A percentile compares a stretch with the other conserved stretches of the same genome.
Conservation (phyloP, 352 stramenopile species). For the Phytophthora constricta region DNA sequence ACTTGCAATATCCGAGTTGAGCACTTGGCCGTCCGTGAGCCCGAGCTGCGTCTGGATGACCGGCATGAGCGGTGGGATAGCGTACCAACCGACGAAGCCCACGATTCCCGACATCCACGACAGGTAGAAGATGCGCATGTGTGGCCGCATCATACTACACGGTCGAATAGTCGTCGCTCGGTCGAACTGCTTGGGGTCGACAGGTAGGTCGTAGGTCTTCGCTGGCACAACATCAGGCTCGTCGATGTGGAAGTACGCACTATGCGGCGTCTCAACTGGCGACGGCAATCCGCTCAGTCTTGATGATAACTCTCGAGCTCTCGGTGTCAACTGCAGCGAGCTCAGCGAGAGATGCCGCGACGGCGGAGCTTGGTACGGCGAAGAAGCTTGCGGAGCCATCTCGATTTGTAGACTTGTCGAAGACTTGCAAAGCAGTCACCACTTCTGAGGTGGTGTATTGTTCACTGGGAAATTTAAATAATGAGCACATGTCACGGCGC, state of each 20-base stretch:
- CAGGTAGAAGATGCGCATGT: slow-evolving; percentile 96
- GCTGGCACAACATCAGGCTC: slow-evolving; percentile 26
- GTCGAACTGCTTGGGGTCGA: slow-evolving; percentile 68
- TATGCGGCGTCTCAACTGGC: slow-evolving; percentile 26
- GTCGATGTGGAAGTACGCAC: slow-evolving; percentile 30
- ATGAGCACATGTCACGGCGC: slow-evolving; percentile 16
- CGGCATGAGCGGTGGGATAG: slow-evolving; percentile 93
- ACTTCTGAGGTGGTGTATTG: too few species aligned
- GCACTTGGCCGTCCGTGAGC: slow-evolving; percentile 88
- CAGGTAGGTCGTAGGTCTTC: slow-evolving; percentile 53
- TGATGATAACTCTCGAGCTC: slow-evolving; percentile 26
- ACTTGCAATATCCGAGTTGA: slow-evolving; percentile 93
- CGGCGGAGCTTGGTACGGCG: slow-evolving; percentile 8
- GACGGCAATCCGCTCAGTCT: slow-evolving; percentile 23
- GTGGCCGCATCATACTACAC: slow-evolving; percentile 82
- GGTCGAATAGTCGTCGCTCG: slow-evolving; percentile 81
- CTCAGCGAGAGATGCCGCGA: slow-evolving; percentile 26
- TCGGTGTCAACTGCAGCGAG: slow-evolving; percentile 34
- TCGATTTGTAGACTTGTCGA: background rate
- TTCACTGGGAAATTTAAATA: slow-evolving; percentile 21
- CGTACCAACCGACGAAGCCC: slow-evolving; percentile 96
- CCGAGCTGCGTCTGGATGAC: slow-evolving; percentile 89
- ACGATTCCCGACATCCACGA: slow-evolving; percentile 93
- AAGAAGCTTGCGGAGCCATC: slow-evolving; percentile 29
- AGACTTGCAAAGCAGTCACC: too few species aligned